These are phyloP conservation scores for Xanthoconium separans DNA, from an alignment of 1,284 basidiomycete species.

Conservation along the genomic window DNA sequence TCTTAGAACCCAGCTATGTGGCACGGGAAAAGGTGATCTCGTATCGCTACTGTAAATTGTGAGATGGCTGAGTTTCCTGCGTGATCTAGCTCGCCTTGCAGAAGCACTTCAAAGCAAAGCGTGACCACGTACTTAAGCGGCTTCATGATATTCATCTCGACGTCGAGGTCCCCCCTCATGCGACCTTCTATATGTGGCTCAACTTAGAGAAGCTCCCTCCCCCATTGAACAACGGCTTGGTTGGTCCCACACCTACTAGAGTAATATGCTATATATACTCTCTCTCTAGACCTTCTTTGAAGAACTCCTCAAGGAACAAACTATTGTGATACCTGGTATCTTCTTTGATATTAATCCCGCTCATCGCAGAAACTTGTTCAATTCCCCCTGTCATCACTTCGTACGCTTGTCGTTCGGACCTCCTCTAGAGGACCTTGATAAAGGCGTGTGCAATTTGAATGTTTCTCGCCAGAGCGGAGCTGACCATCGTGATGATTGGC, in stretches of 20 bases:
- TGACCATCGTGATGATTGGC: slow-evolving; percentile 6
- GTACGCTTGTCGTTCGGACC: slow-evolving; percentile 89
- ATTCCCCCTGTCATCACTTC: slow-evolving; percentile 89
- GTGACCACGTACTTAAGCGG: slow-evolving; percentile 86
- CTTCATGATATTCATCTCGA: slow-evolving; percentile 76
- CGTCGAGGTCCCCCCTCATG: slow-evolving; percentile 71
- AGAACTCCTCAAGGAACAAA: slow-evolving; percentile 87
- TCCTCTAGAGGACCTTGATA: slow-evolving; percentile 78
- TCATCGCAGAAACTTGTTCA: slow-evolving; percentile 84
- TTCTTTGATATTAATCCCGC: slow-evolving; percentile 90
- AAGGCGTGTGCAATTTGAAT: slow-evolving; percentile 46
- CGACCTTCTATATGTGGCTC: slow-evolving; percentile 92
- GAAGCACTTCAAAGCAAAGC: slow-evolving; percentile 86
- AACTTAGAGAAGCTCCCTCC: slow-evolving; percentile 75
- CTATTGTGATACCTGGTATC: slow-evolving; percentile 87
- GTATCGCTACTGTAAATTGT: neutral
- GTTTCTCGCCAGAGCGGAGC: neutral
- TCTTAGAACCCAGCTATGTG: slow-evolving; percentile 73
- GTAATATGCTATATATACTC: neutral
- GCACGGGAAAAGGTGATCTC: slow-evolving; percentile 61
- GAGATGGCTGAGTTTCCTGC: slow-evolving; percentile 1
- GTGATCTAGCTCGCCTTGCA: slow-evolving; percentile 65
- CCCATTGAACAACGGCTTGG: slow-evolving; percentile 86
- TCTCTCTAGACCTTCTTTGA: slow-evolving; percentile 82
- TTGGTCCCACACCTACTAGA: slow-evolving; percentile 31